phyloP scores from a whole-genome alignment of 2,329 filamentous ascomycete species.

The Monosporascus cannonballus region DNA sequence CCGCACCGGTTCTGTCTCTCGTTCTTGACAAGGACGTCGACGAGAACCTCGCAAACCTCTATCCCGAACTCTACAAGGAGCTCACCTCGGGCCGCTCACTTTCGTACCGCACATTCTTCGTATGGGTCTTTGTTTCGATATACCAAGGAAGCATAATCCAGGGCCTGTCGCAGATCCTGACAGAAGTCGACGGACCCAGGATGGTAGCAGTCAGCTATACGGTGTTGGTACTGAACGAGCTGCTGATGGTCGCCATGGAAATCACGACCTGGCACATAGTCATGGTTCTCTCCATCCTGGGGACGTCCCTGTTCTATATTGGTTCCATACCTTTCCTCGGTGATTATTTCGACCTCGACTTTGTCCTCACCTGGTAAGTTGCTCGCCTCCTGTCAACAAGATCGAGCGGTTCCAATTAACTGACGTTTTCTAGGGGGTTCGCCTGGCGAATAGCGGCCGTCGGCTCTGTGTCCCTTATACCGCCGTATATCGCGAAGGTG shows the following conservation, averaged over 20 bases:
- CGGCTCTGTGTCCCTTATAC: constrained; percentile 71
- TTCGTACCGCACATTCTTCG: constrained; percentile 90
- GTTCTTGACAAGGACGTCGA: constrained; percentile 95
- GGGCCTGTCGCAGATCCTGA: constrained; percentile 83
- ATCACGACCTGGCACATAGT: constrained; percentile 95
- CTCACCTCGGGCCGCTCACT: constrained; percentile 83
- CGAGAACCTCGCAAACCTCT: constrained; percentile 86
- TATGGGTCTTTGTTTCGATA: constrained; percentile 90
- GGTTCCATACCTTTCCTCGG: constrained; percentile 81
- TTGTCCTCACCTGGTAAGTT: constrained; percentile 63
- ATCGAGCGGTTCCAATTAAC: no score
- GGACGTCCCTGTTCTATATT: constrained; percentile 75
- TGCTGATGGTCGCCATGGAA: constrained; percentile 94
- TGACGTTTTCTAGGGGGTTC: constrained; percentile 55
- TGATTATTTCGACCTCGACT: constrained; percentile 81
- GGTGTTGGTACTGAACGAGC: constrained; percentile 85
- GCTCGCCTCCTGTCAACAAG: no score
- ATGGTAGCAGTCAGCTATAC: constrained; percentile 94
- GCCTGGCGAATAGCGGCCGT: constrained; percentile 84
- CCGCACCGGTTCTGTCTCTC: constrained; percentile 84
- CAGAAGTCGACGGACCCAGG: constrained; percentile 63
- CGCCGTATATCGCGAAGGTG: constrained; percentile 81
- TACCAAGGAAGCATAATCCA: constrained; percentile 97
- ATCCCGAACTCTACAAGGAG: constrained; percentile 96
- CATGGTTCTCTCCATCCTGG: constrained; percentile 80